Percentiles rank a stretch among this genome's conserved stretches.
phyloP scores from a whole-genome alignment of 352 stramenopile genomes.

The Pythium phragmitis region DNA sequence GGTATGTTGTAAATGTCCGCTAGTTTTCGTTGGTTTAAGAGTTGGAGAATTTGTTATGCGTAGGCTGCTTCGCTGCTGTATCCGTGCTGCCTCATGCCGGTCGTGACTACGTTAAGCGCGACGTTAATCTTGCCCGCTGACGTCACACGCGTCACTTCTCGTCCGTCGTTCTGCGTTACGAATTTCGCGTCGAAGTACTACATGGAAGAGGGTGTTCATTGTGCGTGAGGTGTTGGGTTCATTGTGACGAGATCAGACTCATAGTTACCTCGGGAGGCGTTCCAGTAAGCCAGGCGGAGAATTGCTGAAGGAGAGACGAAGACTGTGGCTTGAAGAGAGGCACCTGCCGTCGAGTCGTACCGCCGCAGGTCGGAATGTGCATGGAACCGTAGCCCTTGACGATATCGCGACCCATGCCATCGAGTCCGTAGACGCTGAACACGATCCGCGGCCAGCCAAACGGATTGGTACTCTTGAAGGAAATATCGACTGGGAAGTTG shows the following conservation, averaged over 20 bases:
- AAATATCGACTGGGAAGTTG: conserved; percentile 96
- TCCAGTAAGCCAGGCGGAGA: conserved; percentile 86
- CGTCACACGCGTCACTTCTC: conserved; percentile 65
- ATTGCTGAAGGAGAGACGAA: conserved; percentile 82
- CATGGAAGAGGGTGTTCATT: neutral
- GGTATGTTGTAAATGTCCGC: neutral
- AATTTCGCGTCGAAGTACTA: conserved; percentile 90
- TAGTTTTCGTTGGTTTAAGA: neutral
- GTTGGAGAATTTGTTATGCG: conserved; percentile 1
- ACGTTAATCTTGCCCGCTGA: conserved; percentile 55
- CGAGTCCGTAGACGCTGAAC: conserved; percentile 86
- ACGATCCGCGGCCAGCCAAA: conserved; percentile 94
- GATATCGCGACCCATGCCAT: conserved; percentile 89
- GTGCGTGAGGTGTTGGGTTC: neutral
- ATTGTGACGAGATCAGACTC: neutral
- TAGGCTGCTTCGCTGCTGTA: conserved; percentile 28
- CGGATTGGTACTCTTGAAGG: conserved; percentile 95
- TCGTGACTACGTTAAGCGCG: conserved; percentile 60
- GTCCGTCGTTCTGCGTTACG: conserved; percentile 62
- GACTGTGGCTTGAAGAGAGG: conserved; percentile 89
- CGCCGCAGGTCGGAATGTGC: conserved; percentile 69
- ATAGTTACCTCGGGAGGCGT: conserved; percentile 63
- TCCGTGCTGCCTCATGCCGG: conserved; percentile 58
- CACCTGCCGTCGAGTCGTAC: conserved; percentile 61
- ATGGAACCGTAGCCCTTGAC: conserved; percentile 91